Conservation (phyloP, 2,329 filamentous ascomycete genomes). For the Penicillium sp. region DNA sequence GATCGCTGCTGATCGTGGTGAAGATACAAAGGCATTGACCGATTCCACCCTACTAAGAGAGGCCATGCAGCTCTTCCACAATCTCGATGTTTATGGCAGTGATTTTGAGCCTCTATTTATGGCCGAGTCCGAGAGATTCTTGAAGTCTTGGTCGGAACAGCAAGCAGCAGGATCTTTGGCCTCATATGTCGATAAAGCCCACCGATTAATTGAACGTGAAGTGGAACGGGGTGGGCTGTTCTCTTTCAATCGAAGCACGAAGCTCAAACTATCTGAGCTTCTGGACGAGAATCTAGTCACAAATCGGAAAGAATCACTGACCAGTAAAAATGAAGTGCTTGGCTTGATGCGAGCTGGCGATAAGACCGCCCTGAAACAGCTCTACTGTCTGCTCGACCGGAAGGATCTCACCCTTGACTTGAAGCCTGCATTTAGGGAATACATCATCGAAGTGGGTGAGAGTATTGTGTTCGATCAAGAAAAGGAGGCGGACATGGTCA, state of each 20-base stretch:
- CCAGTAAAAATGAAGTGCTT: constrained; percentile 66
- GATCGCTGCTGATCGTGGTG: constrained; percentile 68
- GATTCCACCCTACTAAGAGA: constrained; percentile 68
- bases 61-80: constrained; percentile 77
- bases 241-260: constrained; percentile 79
- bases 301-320: constrained; percentile 63
- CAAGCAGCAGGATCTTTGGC: constrained; percentile 65
- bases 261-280: constrained; percentile 69
- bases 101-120: constrained; percentile 78
- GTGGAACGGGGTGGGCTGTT: constrained; percentile 74
- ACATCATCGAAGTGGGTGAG: constrained; percentile 73
- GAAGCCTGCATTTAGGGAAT: constrained; percentile 70
- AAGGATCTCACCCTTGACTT: constrained; percentile 69
- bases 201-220: constrained; percentile 69
- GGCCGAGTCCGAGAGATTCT: constrained; percentile 64
- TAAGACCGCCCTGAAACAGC: constrained; percentile 66
- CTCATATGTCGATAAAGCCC: constrained; percentile 70
- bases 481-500: constrained; percentile 79
- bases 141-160: constrained; percentile 66
- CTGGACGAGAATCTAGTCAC: constrained; percentile 72
- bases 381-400: constrained; percentile 76
- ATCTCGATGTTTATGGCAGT: constrained; percentile 76
- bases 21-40: constrained; percentile 52
- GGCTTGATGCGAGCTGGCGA: constrained; percentile 71
- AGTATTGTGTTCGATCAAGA: constrained; percentile 77